Percentiles rank a stretch among this genome's conserved stretches.
Conservation (phyloP, 2,329 filamentous ascomycete species). For the Penicillium sp. region DNA sequence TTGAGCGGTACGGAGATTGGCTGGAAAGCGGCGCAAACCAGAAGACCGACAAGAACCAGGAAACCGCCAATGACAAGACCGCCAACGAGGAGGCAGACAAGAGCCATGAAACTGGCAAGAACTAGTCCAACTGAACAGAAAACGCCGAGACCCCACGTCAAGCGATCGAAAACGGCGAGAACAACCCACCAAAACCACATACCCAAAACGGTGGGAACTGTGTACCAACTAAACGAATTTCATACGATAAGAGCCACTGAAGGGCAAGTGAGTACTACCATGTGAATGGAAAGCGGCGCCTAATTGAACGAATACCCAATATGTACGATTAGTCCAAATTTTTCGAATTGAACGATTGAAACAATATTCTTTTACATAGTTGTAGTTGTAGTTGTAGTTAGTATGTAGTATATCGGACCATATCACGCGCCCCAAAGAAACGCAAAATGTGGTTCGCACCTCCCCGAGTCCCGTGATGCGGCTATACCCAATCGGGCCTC, state of each 20-base stretch:
- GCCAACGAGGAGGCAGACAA: background rate
- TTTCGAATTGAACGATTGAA: background rate
- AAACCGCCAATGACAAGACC: background rate
- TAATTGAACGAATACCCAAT: constrained; percentile 1
- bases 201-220: background rate
- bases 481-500: constrained; percentile 27
- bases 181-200: background rate
- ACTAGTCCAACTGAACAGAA: background rate
- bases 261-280: background rate
- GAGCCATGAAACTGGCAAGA: background rate
- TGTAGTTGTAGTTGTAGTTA: background rate
- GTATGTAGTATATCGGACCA: background rate
- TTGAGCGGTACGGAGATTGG: constrained; percentile 53
- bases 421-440: constrained; percentile 7
- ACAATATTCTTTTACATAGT: background rate
- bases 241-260: background rate
- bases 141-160: background rate
- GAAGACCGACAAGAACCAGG: background rate
- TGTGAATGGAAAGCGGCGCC: background rate
- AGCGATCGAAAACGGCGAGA: background rate
- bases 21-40: constrained; percentile 35
- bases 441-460: constrained; percentile 31
- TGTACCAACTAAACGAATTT: background rate
- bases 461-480: constrained; percentile 29
- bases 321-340: background rate